Percentiles rank a stretch among this genome's conserved stretches.
These are phyloP conservation scores for Haplosporangium sp. DNA, from an alignment of 371 early-diverging fungal species.

Conservation along the genomic window DNA sequence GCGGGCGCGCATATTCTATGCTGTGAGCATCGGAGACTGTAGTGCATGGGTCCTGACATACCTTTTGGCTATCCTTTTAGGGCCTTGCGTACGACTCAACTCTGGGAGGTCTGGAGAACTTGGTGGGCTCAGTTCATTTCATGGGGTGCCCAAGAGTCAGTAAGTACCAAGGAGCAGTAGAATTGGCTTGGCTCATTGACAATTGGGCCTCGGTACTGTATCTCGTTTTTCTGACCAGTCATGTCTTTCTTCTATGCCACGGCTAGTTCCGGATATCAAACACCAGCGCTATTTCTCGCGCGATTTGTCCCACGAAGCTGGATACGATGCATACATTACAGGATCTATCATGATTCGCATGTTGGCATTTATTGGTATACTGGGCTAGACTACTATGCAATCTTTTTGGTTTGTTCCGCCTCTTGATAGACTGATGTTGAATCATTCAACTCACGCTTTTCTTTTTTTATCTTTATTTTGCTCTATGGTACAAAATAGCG, in stretches of 20 bases:
- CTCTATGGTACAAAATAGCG: too few species aligned
- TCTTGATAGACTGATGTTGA: neutral
- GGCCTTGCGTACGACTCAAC: constrained; percentile 28
- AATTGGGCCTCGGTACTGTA: too few species aligned
- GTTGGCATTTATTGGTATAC: constrained; percentile 36
- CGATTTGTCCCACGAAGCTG: constrained; percentile 84
- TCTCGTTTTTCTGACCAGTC: too few species aligned
- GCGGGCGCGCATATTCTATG: too few species aligned
- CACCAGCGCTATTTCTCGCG: constrained; percentile 30
- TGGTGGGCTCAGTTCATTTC: constrained; percentile 29
- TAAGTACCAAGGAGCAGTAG: constrained; percentile 5
- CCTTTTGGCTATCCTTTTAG: constrained; percentile 3
- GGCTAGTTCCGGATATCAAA: constrained; percentile 20
- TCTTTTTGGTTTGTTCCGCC: neutral
- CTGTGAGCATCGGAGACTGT: too few species aligned
- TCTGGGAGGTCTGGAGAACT: constrained; percentile 34
- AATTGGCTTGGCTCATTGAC: too few species aligned
- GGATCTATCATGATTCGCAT: constrained; percentile 70
- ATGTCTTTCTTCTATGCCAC: neutral
- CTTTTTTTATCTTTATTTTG: too few species aligned
- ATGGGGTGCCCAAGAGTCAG: constrained; percentile 34
- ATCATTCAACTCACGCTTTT: neutral
- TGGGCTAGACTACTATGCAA: too few species aligned
- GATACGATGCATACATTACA: constrained; percentile 90
- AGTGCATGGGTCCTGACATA: too few species aligned